phyloP scores from a whole-genome alignment of 768 basidiomycete genomes.

The Pulveroboletus sp. region DNA sequence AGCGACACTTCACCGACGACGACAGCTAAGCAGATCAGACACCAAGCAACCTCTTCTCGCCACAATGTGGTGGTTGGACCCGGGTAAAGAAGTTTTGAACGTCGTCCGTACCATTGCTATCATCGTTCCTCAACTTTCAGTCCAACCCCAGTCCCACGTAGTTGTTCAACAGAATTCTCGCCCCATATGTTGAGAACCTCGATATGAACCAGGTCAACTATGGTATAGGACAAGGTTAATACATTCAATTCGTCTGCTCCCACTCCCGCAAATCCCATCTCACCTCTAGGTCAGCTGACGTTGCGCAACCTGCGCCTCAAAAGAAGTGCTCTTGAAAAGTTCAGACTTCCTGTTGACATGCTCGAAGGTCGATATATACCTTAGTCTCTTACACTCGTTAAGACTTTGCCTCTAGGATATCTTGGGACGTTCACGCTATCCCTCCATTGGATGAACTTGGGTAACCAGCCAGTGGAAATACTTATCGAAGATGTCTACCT shows the following conservation, averaged over 20 bases:
- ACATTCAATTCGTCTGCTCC: neutral
- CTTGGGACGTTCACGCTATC: slow-evolving; percentile 83
- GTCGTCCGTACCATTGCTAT: slow-evolving; percentile 40
- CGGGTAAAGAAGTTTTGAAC: slow-evolving; percentile 79
- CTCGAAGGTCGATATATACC: slow-evolving; percentile 59
- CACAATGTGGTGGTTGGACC: slow-evolving; percentile 84
- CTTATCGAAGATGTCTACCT: slow-evolving; percentile 93
- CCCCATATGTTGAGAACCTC: slow-evolving; percentile 94
- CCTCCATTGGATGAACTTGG: slow-evolving; percentile 85
- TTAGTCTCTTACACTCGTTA: neutral
- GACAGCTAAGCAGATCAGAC: neutral
- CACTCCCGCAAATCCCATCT: slow-evolving; percentile 5
- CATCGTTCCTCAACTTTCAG: neutral
- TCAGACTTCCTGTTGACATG: slow-evolving; percentile 92
- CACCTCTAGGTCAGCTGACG: slow-evolving; percentile 60
- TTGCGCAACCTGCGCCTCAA: slow-evolving; percentile 82
- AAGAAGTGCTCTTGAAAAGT: slow-evolving; percentile 91
- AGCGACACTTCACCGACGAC: slow-evolving; percentile 1
- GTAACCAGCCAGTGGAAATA: slow-evolving; percentile 87
- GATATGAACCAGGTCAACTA: slow-evolving; percentile 94
- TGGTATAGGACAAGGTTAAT: slow-evolving; percentile 78
- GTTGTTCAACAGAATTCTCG: slow-evolving; percentile 88
- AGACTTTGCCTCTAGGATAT: slow-evolving; percentile 49
- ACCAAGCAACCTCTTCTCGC: slow-evolving; percentile 4
- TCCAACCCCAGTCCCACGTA: slow-evolving; percentile 14